Evolutionary conservation across 805 yeast genomes (phyloP).

Genomic region (Naumovozyma dairenensis): DNA sequence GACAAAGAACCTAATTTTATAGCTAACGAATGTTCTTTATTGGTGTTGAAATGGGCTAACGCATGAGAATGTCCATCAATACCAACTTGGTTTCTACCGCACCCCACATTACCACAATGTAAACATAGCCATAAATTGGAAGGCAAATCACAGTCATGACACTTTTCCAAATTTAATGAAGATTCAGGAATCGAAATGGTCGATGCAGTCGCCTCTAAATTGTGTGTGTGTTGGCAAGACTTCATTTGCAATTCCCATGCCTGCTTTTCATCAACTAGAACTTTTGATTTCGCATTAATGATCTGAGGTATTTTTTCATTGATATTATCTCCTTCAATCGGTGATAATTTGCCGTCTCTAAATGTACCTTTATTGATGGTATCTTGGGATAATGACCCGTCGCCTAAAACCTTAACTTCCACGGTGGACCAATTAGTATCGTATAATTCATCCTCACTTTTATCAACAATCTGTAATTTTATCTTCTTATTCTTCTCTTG

Average conservation of each 20-base stretch:
- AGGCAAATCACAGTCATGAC: constrained; percentile 50
- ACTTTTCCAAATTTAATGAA: constrained; percentile 33
- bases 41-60: constrained; percentile 48
- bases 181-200: constrained; percentile 16
- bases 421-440: constrained; percentile 25
- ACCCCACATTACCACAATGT: constrained; percentile 82
- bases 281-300: constrained; percentile 21
- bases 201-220: constrained; percentile 26
- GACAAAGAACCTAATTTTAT: constrained; percentile 86
- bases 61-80: constrained; percentile 94
- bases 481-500: constrained; percentile 24
- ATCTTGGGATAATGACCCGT: neutral
- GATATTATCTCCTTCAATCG: no score
- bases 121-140: constrained; percentile 90
- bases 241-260: constrained; percentile 87
- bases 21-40: constrained; percentile 64
- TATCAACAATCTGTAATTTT: constrained; percentile 25
- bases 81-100: constrained; percentile 93
- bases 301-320: constrained; percentile 16
- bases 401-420: constrained; percentile 6
- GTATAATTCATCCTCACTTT: constrained; percentile 24
- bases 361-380: constrained; percentile 1
- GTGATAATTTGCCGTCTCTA: constrained; percentile 1
- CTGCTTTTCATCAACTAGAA: constrained; percentile 48
- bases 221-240: constrained; percentile 68